Base-by-base conservation (phyloP, 768 basidiomycete genomes). In the Pleurotus eryngii region DNA sequence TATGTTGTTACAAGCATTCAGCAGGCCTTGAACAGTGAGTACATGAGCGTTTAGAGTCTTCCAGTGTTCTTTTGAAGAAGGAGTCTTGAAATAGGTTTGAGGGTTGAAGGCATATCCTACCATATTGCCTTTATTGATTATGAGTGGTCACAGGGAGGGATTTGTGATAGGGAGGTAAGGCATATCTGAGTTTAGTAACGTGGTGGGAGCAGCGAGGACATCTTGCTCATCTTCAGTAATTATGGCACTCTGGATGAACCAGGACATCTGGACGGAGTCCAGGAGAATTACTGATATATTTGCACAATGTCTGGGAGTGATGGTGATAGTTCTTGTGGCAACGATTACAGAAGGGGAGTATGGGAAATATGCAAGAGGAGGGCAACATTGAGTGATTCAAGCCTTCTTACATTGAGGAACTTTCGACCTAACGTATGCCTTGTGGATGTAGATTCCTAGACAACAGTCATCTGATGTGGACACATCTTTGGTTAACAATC, bases 91-190 rank as follows among this genome's bases (percentile, higher is more conserved):
- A 7, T 27, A 27, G 4, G 27, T 27, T 27, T 27, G 27, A 49
- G 2, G 42, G n/a, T 26, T 35, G 30, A 0, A 60, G 62, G 1
- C 20, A 4, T 58, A 37, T 0, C 64, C 64, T 0, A 65, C 57
- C 0, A 59, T 55, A 12, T 63, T 59, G 4, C 62, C 60, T 24
- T 59, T 57, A 2, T 51, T 8, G 0, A 65, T 63, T 9, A 54
- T 56, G 37, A 50, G 35, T 0, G 62, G 64, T 0, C 56, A 27
- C 0, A 47, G 22, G 2, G 55, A 48, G 0, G 59, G 59, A 53
- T 65, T 65, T 0, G 64, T 62, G 2, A 63, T 59, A 2, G 64
- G 60, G 2, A 65, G 2, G 17, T 17, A 46, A 1, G 64, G 62
- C 24, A 26, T 17, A 3, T 3, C 6, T 3, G 60, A 4, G 15